phyloP scores from a whole-genome alignment of 2,329 filamentous ascomycete genomes.

The Alternaria triticimaculans region DNA sequence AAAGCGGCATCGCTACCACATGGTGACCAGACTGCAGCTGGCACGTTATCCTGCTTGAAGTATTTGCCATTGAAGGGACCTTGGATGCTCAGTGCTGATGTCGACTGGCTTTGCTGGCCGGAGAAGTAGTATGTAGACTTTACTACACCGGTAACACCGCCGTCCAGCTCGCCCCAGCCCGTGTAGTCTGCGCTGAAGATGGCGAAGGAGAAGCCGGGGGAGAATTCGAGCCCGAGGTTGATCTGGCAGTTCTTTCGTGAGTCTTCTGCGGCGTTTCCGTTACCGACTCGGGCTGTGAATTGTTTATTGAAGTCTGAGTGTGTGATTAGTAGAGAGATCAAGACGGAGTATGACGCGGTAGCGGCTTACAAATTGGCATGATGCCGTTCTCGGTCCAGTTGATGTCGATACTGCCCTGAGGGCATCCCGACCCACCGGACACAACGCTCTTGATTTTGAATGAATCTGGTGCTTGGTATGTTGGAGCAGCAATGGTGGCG shows the following conservation, averaged over 20 bases:
- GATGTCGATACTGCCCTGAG: slow-evolving; percentile 45
- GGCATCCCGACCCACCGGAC: slow-evolving; percentile 45
- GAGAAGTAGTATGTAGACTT: slow-evolving; percentile 48
- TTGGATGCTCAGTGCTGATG: slow-evolving; percentile 32
- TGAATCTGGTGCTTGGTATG: slow-evolving; percentile 27
- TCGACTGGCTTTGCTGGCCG: slow-evolving; percentile 36
- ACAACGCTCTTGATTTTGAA: slow-evolving; percentile 43
- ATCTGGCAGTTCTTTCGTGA: slow-evolving; percentile 50
- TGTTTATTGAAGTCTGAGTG: slow-evolving; percentile 36
- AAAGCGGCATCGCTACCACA: slow-evolving; percentile 37
- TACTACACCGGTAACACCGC: slow-evolving; percentile 44
- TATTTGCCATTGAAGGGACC: slow-evolving; percentile 56
- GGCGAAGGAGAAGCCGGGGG: slow-evolving; percentile 47
- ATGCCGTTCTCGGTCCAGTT: slow-evolving; percentile 39
- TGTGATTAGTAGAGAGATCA: not conserved
- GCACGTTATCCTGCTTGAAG: slow-evolving; percentile 52
- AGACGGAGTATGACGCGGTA: not conserved
- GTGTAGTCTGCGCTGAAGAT: slow-evolving; percentile 45
- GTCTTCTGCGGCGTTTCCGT: slow-evolving; percentile 27
- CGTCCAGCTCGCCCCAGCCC: slow-evolving; percentile 45
- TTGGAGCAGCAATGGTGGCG: slow-evolving; percentile 27
- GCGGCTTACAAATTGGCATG: slow-evolving; percentile 40
- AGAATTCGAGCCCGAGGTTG: slow-evolving; percentile 43
- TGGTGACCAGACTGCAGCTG: slow-evolving; percentile 37
- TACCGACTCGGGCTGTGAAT: slow-evolving; percentile 43